Evolutionary conservation across 257 asterid species (phyloP), one percentile per base, ranked within the genome.

Genomic region (Paraleonurus japonicus): DNA sequence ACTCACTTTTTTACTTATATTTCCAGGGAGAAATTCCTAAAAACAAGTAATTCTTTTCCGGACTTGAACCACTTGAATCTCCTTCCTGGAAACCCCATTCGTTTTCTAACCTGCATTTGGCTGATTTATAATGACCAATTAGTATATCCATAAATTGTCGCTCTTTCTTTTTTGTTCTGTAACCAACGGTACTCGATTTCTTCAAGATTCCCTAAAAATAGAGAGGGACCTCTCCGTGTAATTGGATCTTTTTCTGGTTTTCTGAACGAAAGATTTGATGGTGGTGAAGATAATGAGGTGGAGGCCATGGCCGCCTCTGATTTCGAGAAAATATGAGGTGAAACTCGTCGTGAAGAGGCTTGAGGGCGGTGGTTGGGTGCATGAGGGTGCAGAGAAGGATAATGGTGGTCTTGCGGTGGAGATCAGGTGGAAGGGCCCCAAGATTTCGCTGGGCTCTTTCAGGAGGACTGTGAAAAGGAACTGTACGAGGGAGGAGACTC

Each of bases 251-350:
- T 57, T 43, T 7, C 22, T 70, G 67, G 51, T 12, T 70, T 74
- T n/a, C 37, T 50, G 70, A 65, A 39, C 23, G 69, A 19, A n/a
- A 39, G 55, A 16, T 35, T 27, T 39, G 86, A 91, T 92, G 98
- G 96, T 87, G 81, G 98, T 84, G 80, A 92, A 90, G 83, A 87
- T 92, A 82, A 90, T 92, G 90, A 84, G 83, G 80, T 92, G 98
- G 98, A 88, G 97, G 68, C 98, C 98, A 59, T 92, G 98, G 98
- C 98, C 98, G 55, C 98, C 98, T 17, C 83, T 83, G 8, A 73
- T 81, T 60, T 80, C 98, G 6, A 85, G 81, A 58, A 92, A 87
- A 72, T 88, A 65, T 51, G 89, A 82, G 81, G 97, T 92, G 20
- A 88, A 69, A 67, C 76, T 92, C 30, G 75, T 61, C 26, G 92